These are phyloP conservation scores for Candida taoyuanica DNA, from an alignment of 805 yeast genomes.

Conservation along the genomic window DNA sequence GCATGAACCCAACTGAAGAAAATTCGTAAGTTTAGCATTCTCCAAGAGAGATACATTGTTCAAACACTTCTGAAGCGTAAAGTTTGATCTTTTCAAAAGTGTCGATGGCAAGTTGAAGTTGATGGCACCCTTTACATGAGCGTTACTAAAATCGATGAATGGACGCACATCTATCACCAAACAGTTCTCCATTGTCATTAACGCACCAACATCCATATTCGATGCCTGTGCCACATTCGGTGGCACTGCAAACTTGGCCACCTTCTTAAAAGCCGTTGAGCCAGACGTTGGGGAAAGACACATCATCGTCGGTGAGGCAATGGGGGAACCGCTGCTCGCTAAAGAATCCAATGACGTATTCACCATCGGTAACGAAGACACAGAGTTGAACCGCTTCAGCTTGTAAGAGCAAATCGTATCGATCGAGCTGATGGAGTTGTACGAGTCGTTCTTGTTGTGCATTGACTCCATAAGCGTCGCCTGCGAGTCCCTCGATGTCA, in stretches of 20 bases:
- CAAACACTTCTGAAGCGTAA: constrained; percentile 57
- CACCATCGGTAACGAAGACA: constrained; percentile 12
- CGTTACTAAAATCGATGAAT: constrained; percentile 61
- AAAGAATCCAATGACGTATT: constrained; percentile 1
- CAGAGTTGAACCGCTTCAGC: constrained; percentile 19
- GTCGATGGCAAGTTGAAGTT: constrained; percentile 91
- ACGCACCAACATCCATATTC: constrained; percentile 7
- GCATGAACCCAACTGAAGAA: constrained; percentile 22
- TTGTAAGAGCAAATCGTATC: constrained; percentile 18
- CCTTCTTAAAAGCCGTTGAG: constrained; percentile 11
- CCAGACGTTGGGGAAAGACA: constrained; percentile 6
- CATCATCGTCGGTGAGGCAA: constrained; percentile 5
- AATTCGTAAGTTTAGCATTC: constrained; percentile 36
- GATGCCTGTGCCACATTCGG: constrained; percentile 8
- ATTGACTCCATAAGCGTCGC: constrained; percentile 12
- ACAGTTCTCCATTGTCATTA: constrained; percentile 20
- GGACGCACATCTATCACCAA: constrained; percentile 78
- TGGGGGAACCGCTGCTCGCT: constrained; percentile 3
- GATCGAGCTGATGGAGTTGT: constrained; percentile 16
- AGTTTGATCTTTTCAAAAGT: constrained; percentile 67
- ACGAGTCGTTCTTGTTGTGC: constrained; percentile 19
- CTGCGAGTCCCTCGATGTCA: constrained; percentile 13
- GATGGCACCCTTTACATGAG: constrained; percentile 56
- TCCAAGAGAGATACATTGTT: constrained; percentile 56
- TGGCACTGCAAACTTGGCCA: constrained; percentile 16